These are phyloP conservation scores for Pseudofabraea citricarpa DNA, from an alignment of 2,329 filamentous ascomycete species.

Conservation along the genomic window DNA sequence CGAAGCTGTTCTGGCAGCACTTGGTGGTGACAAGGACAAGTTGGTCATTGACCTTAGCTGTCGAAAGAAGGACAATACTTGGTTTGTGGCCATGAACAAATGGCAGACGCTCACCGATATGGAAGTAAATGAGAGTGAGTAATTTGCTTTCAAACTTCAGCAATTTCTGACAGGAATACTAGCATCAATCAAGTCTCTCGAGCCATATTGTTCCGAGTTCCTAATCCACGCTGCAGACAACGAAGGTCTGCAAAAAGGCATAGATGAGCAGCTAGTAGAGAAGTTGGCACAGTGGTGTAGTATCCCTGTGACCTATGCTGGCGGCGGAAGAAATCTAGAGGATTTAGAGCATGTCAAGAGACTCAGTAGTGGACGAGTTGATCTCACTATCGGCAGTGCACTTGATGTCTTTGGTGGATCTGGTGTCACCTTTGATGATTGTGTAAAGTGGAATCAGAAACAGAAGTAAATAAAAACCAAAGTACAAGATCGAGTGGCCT, in stretches of 20 bases:
- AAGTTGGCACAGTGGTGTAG: conserved; percentile 78
- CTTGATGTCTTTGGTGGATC: conserved; percentile 91
- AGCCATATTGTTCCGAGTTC: conserved; percentile 94
- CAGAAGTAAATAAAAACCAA: conserved; percentile 29
- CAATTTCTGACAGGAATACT: conserved; percentile 13
- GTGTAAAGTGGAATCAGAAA: conserved; percentile 75
- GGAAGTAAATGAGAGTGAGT: conserved; percentile 78
- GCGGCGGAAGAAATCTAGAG: conserved; percentile 76
- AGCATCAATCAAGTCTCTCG: conserved; percentile 77
- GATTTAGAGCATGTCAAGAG: conserved; percentile 79
- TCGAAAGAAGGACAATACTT: conserved; percentile 65
- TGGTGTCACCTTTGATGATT: conserved; percentile 83
- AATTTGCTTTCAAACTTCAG: not conserved
- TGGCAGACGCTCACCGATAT: conserved; percentile 98
- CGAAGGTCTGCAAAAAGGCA: conserved; percentile 85
- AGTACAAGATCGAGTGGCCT: too few relatives aligned
- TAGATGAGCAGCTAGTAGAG: conserved; percentile 79
- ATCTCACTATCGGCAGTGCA: conserved; percentile 94
- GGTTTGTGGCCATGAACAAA: conserved; percentile 99
- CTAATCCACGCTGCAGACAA: conserved; percentile 96
- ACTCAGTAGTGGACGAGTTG: conserved; percentile 75
- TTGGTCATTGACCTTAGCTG: conserved; percentile 96
- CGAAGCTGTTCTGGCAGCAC: conserved; percentile 64
- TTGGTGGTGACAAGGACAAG: conserved; percentile 71
- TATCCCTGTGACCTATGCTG: conserved; percentile 94